These are phyloP conservation scores for Cryptosporidium meleagridis DNA, from an alignment of 169 alveolate species.

Conservation along the genomic window DNA sequence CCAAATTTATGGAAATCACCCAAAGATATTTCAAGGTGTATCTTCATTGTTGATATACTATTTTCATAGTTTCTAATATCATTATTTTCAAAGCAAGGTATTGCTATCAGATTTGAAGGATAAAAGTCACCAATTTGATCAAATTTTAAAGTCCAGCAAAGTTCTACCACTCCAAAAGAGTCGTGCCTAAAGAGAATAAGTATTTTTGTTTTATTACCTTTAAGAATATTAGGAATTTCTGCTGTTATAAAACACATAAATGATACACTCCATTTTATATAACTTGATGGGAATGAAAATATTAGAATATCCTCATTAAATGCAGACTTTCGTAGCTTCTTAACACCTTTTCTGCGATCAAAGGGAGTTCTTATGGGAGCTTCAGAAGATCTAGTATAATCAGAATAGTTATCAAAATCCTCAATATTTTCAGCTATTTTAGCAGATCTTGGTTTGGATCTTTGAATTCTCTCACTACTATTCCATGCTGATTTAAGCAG, in stretches of 20 bases:
- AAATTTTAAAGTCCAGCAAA: conserved; percentile 43
- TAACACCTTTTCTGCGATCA: background rate
- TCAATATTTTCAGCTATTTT: background rate
- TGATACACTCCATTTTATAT: conserved; percentile 51
- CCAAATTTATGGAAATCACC: conserved; percentile 14
- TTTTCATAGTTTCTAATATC: background rate
- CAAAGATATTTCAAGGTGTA: background rate
- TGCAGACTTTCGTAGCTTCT: background rate
- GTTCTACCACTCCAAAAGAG: conserved; percentile 66
- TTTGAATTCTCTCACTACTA: background rate
- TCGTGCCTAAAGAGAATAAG: conserved; percentile 56
- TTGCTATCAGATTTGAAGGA: conserved; percentile 38
- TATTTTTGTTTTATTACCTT: background rate
- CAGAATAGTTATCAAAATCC: background rate
- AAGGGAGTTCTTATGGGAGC: background rate
- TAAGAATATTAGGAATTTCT: background rate
- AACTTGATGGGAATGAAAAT: conserved; percentile 61
- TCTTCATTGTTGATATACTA: conserved; percentile 17
- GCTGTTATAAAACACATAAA: conserved; percentile 51
- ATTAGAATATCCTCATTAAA: conserved; percentile 20
- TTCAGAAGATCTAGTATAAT: background rate
- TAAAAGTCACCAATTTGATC: background rate
- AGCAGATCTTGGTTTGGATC: background rate
- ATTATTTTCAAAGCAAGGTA: conserved; percentile 8
- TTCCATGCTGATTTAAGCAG: conserved; percentile 8